A percentile compares a stretch with the other conserved stretches of the same genome.
These are phyloP conservation scores for Pleurotus djamor DNA, from an alignment of 768 basidiomycete species.

Conservation along the genomic window DNA sequence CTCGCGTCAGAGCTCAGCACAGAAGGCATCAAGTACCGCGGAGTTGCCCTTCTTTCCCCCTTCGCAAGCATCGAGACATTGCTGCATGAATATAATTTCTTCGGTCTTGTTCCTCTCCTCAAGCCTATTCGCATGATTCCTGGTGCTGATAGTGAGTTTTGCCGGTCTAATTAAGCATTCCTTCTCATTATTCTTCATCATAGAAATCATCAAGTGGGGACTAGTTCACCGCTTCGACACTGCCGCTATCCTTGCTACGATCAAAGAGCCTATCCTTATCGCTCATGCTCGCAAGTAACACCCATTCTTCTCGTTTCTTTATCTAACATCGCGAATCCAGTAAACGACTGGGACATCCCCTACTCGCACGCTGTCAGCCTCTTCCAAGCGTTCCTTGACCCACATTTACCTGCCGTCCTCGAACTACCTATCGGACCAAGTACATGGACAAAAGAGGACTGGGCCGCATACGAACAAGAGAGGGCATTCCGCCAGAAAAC, in stretches of 20 bases:
- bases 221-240: slow-evolving; percentile 59
- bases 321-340: slow-evolving; percentile 3
- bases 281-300: slow-evolving; percentile 51
- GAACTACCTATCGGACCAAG: slow-evolving; percentile 17
- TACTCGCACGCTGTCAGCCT: slow-evolving; percentile 69
- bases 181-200: slow-evolving; percentile 35
- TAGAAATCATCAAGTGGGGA: slow-evolving; percentile 35
- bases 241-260: slow-evolving; percentile 56
- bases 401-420: slow-evolving; percentile 49
- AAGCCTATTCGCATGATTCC: slow-evolving; percentile 71
- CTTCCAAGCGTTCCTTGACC: slow-evolving; percentile 70
- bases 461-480: slow-evolving; percentile 25
- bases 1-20: slow-evolving; percentile 46
- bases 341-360: slow-evolving; percentile 80
- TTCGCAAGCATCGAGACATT: slow-evolving; percentile 64
- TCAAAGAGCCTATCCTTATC: slow-evolving; percentile 69
- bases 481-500: slow-evolving; percentile 34
- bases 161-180: slow-evolving; percentile 16
- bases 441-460: slow-evolving; percentile 5
- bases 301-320: neutral
- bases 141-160: slow-evolving; percentile 51
- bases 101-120: slow-evolving; percentile 69
- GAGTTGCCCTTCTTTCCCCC: slow-evolving; percentile 53
- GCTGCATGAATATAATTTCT: slow-evolving; percentile 66
- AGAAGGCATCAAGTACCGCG: slow-evolving; percentile 38